These are phyloP conservation scores for Fonsecaea multimorphosa DNA, from an alignment of 2,329 filamentous ascomycete genomes.

Conservation along the genomic window DNA sequence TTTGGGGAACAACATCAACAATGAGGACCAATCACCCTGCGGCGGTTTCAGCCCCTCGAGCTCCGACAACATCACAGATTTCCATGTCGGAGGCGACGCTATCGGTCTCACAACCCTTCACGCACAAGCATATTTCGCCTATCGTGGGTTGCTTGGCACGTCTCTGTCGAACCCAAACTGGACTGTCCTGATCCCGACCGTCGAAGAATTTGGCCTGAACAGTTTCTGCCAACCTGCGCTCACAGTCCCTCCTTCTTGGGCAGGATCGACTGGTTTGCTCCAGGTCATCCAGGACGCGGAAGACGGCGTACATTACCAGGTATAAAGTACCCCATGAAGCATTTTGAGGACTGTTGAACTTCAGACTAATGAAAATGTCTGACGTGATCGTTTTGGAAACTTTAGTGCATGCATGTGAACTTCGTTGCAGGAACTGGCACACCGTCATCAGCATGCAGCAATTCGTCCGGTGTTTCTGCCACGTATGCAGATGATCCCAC, in stretches of 20 bases:
- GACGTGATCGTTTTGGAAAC: neutral
- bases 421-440: neutral
- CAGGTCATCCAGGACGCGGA: neutral
- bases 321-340: neutral
- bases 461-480: conserved; percentile 1
- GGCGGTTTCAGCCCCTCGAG: neutral
- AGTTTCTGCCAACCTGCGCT: neutral
- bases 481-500: neutral
- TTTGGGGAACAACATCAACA: neutral
- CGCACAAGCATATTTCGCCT: neutral
- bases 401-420: conserved; percentile 2
- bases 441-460: neutral
- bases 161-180: neutral
- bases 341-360: neutral
- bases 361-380: neutral
- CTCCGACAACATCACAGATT: conserved; percentile 4
- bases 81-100: neutral
- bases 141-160: neutral
- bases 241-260: neutral
- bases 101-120: neutral
- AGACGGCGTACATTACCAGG: neutral
- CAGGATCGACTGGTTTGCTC: neutral
- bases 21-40: conserved; percentile 1
- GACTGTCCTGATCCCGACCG: neutral
- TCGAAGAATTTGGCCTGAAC: neutral